A percentile compares a stretch with the other conserved stretches of the same genome.
These are phyloP conservation scores for Pythium dissotocum DNA, from an alignment of 352 stramenopile species.

Conservation along the genomic window DNA sequence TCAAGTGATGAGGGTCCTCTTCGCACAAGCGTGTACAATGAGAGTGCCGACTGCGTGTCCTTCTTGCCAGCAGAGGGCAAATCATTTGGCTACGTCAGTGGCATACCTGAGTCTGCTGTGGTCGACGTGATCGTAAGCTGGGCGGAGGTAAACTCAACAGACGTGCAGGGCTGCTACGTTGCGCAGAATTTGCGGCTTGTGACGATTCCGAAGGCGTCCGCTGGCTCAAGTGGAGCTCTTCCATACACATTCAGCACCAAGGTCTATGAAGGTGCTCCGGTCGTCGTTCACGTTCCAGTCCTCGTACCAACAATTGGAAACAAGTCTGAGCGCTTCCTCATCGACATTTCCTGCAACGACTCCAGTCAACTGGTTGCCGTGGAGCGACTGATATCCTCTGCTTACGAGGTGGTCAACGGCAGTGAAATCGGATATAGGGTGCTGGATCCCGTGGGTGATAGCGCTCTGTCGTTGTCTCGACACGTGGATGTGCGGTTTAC, in stretches of 20 bases:
- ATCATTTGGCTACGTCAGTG: conserved; percentile 13
- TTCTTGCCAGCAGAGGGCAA: background rate
- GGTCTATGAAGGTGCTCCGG: conserved; percentile 20
- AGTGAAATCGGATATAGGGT: background rate
- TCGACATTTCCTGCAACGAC: conserved; percentile 19
- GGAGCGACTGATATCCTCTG: conserved; percentile 8
- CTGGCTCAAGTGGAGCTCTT: conserved; percentile 3
- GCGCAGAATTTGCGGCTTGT: conserved; percentile 22
- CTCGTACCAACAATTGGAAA: background rate
- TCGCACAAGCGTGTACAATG: conserved; percentile 3
- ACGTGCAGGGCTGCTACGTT: conserved; percentile 15
- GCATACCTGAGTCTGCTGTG: conserved; percentile 1
- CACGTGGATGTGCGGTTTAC: conserved; percentile 21
- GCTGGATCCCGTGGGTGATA: background rate
- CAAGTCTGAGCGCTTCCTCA: background rate
- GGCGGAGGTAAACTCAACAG: background rate
- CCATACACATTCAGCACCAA: conserved; percentile 35
- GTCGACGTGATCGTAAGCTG: conserved; percentile 28
- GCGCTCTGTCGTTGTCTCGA: background rate
- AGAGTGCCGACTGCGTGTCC: conserved; percentile 12
- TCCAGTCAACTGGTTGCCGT: conserved; percentile 7
- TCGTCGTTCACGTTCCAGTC: conserved; percentile 30
- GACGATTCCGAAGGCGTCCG: conserved; percentile 10
- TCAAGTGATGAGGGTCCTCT: background rate
- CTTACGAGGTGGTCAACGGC: background rate